Evolutionary conservation across 352 stramenopile genomes (phyloP).

Genomic region (Phytopythium mirpurense): DNA sequence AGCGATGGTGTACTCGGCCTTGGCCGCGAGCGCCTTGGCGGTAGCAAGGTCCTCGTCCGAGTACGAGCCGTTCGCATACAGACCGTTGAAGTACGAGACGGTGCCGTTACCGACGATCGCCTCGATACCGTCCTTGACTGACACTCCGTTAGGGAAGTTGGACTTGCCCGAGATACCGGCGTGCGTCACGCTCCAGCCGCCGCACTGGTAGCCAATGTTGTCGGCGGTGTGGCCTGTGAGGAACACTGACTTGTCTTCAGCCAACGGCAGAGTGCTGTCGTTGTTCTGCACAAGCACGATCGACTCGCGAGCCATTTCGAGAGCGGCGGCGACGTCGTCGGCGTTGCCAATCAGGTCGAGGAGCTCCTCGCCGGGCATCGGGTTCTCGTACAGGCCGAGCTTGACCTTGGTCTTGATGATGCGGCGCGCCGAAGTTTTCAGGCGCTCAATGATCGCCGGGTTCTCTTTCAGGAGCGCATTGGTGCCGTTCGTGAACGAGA

Average conservation of each 20-base stretch:
- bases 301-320: conserved; percentile 67
- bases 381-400: conserved; percentile 60
- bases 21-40: conserved; percentile 41
- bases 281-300: conserved; percentile 83
- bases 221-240: conserved; percentile 61
- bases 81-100: conserved; percentile 51
- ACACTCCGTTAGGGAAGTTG: conserved; percentile 52
- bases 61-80: conserved; percentile 43
- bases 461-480: conserved; percentile 37
- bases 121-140: conserved; percentile 46
- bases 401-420: conserved; percentile 77
- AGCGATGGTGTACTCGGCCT: conserved; percentile 62
- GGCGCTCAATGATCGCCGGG: conserved; percentile 25
- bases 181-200: conserved; percentile 80
- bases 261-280: conserved; percentile 38
- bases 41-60: conserved; percentile 33
- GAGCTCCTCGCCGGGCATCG: conserved; percentile 37
- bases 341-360: conserved; percentile 34
- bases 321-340: conserved; percentile 36
- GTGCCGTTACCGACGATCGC: conserved; percentile 18
- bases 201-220: conserved; percentile 62
- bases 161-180: conserved; percentile 72
- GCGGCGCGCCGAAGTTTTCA: conserved; percentile 50
- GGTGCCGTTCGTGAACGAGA: conserved; percentile 40
- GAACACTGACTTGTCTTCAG: conserved; percentile 36